A percentile compares a stretch with the other conserved stretches of the same genome.
These are phyloP conservation scores for Gentiana dahurica DNA, from an alignment of 257 asterid genomes.

Conservation along the genomic window DNA sequence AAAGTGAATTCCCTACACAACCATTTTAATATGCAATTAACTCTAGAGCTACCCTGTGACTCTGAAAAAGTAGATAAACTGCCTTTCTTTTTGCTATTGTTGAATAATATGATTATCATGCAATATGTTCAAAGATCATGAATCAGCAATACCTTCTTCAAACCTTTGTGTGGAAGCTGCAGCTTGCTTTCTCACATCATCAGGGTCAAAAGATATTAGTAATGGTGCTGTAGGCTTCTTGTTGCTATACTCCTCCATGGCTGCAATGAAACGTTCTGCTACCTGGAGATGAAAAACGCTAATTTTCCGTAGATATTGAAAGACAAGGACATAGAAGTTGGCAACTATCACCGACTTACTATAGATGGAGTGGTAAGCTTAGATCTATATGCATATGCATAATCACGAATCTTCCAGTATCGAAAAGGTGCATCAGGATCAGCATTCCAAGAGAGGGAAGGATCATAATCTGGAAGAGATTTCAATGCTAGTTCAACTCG, in stretches of 20 bases:
- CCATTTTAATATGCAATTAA: constrained; percentile 13
- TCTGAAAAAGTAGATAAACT: too few relatives aligned
- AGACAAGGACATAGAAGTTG: constrained; percentile 7
- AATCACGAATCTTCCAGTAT: constrained; percentile 97
- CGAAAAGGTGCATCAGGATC: constrained; percentile 52
- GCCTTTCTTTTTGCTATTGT: neutral
- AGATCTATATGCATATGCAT: constrained; percentile 90
- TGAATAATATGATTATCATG: neutral
- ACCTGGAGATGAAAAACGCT: constrained; percentile 32
- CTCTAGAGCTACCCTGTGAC: constrained; percentile 5
- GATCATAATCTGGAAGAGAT: constrained; percentile 72
- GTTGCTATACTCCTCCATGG: constrained; percentile 64
- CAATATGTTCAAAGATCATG: neutral
- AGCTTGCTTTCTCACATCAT: constrained; percentile 81
- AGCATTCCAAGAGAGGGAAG: constrained; percentile 46
- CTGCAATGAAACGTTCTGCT: constrained; percentile 84
- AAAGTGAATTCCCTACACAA: constrained; percentile 65
- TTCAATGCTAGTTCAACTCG: constrained; percentile 74
- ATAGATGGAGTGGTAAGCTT: constrained; percentile 75
- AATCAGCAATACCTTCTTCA: constrained; percentile 54
- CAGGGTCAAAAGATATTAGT: constrained; percentile 73
- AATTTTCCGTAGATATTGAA: constrained; percentile 6
- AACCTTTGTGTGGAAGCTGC: constrained; percentile 87
- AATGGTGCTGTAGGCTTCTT: constrained; percentile 62
- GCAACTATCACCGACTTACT: constrained; percentile 37